phyloP scores from a whole-genome alignment of 2,329 filamentous ascomycete species.

The Colletotrichum tanaceti region DNA sequence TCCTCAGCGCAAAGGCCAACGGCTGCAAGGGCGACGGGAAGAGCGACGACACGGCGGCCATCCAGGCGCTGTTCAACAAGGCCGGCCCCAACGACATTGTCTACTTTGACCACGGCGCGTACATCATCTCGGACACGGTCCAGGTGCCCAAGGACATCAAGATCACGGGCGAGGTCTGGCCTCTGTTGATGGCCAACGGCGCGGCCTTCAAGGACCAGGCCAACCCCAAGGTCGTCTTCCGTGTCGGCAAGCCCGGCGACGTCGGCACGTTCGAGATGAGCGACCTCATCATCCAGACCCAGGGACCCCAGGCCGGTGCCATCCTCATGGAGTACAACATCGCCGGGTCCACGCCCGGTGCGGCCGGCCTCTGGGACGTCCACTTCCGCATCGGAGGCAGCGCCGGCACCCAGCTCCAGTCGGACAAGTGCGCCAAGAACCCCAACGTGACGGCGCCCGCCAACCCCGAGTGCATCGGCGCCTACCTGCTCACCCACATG shows the following conservation, averaged over 20 bases:
- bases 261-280: constrained; percentile 86
- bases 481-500: constrained; percentile 77
- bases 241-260: constrained; percentile 82
- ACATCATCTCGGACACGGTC: constrained; percentile 76
- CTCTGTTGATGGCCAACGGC: constrained; percentile 86
- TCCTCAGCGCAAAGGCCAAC: constrained; percentile 83
- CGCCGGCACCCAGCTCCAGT: constrained; percentile 85
- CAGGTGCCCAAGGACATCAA: constrained; percentile 81
- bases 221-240: constrained; percentile 86
- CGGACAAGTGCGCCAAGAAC: constrained; percentile 82
- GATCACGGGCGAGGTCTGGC: constrained; percentile 93
- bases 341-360: constrained; percentile 72
- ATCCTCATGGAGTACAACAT: constrained; percentile 95
- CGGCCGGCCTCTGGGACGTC: constrained; percentile 91
- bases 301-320: constrained; percentile 85
- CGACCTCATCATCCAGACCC: constrained; percentile 86
- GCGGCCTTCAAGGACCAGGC: constrained; percentile 77
- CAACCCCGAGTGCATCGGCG: constrained; percentile 76
- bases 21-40: constrained; percentile 89
- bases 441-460: constrained; percentile 70
- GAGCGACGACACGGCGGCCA: constrained; percentile 86
- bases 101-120: constrained; percentile 81
- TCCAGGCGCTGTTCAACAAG: constrained; percentile 81
- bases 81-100: constrained; percentile 73
- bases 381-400: constrained; percentile 93